Percentiles rank a stretch among this genome's conserved stretches.
These are phyloP conservation scores for Nematocida sp. DNA, from an alignment of 371 early-diverging fungal species.

Conservation along the genomic window DNA sequence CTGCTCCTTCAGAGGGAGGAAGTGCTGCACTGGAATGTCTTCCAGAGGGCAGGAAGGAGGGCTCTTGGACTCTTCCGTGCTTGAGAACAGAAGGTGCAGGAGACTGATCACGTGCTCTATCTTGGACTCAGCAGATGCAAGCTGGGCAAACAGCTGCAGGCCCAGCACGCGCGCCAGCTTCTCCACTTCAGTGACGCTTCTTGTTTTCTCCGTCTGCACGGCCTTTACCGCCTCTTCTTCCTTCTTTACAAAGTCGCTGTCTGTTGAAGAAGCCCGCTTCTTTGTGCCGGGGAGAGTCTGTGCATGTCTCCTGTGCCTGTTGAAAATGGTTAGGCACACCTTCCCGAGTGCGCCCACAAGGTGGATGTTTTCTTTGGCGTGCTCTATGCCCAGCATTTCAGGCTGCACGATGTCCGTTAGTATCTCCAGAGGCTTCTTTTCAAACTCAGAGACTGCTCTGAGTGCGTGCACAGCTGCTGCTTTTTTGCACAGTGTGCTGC, in stretches of 20 bases:
- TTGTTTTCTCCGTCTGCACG: neutral
- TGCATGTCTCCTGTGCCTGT: neutral
- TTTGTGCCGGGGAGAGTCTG: neutral
- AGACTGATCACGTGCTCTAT: constrained; percentile 26
- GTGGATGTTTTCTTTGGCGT: neutral
- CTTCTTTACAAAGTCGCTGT: constrained; percentile 2
- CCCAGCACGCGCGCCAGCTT: constrained; percentile 1
- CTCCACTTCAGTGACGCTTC: constrained; percentile 19
- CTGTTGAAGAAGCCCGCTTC: neutral
- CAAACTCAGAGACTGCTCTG: constrained; percentile 11
- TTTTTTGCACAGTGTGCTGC: no score
- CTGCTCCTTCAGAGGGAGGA: constrained; percentile 43
- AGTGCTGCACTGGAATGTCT: neutral
- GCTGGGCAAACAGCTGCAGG: constrained; percentile 2
- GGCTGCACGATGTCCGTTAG: constrained; percentile 18
- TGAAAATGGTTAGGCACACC: constrained; percentile 24
- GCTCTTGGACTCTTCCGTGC: neutral
- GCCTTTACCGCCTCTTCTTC: constrained; percentile 18
- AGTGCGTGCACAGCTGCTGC: neutral
- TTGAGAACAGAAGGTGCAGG: constrained; percentile 39
- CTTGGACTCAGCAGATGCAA: neutral
- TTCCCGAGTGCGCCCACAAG: neutral
- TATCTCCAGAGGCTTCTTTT: constrained; percentile 24
- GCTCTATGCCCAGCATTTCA: neutral
- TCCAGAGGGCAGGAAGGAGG: neutral